Base-by-base conservation (phyloP, 495 filamentous ascomycete genomes). In the Arthonia radiata region DNA sequence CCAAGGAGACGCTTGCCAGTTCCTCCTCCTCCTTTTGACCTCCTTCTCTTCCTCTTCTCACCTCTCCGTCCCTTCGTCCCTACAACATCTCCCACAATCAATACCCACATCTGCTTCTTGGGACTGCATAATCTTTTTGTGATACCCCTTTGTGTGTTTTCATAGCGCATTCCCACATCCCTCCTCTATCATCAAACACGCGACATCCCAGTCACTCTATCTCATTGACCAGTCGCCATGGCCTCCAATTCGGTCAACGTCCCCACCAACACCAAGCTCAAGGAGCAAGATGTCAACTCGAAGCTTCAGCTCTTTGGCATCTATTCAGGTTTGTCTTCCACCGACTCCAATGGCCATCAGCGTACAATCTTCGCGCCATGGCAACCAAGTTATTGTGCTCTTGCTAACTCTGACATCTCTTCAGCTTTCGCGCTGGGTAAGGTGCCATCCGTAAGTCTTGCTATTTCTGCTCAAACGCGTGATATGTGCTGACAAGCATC, bases 281-380 rank as follows among this genome's bases (percentile, higher is more conserved):
- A 44, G 30, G 42, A 62, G 24, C 25, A 56, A 47, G 64, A 94
- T 46, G 71, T 97, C 44, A 90, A 91, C 48, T 61, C 67, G 37
- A 97, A 97, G 56, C 67, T 97, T 24, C 86, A 92, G 49, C 50
- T 94, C 13, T 94, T 82, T 44, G 86, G 89, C 42, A 93, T 94
- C 46, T 62, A 67, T 47, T 65, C 65, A 38, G 71, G 71, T 74
- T 55, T 31, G 54, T 47, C 9, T 14, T 18, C 18, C 18, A 7
- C 1, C 17, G 15, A 4, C 28, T 21, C 24, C 25, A 15, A 11
- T 24, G 29, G 14, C 13, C 17, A 14, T 17, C 15, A 26, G 26
- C 26, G 13, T 2, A 27, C 13, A 23, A 14, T 26, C 11, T 6
- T 6, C 9, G 23, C 30, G 18, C 16, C 15, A 9, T 38, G 23